These are phyloP conservation scores for Candida chilensis DNA, from an alignment of 805 yeast genomes.

Conservation along the genomic window DNA sequence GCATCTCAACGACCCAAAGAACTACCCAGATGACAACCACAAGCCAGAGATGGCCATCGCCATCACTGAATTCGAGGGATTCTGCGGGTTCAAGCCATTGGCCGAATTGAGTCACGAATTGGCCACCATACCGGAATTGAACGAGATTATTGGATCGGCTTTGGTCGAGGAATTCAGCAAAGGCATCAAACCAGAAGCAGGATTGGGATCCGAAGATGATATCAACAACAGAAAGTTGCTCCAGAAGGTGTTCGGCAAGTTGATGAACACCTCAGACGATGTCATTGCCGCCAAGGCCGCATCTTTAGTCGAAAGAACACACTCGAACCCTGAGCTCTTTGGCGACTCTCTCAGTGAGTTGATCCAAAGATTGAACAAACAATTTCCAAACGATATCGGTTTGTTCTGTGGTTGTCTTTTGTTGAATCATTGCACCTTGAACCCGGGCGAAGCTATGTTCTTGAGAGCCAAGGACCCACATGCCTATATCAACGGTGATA, in stretches of 20 bases:
- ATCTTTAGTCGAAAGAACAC: constrained; percentile 59
- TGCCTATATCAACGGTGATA: constrained; percentile 95
- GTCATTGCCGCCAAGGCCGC: constrained; percentile 47
- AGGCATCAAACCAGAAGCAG: constrained; percentile 35
- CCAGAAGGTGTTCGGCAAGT: constrained; percentile 66
- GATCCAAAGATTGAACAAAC: constrained; percentile 68
- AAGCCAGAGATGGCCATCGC: constrained; percentile 99
- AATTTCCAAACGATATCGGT: constrained; percentile 92
- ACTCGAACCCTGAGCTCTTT: constrained; percentile 48
- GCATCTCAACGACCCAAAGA: constrained; percentile 77
- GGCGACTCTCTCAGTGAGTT: constrained; percentile 56
- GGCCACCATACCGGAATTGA: constrained; percentile 68
- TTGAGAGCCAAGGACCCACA: constrained; percentile 96
- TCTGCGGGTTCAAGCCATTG: constrained; percentile 95
- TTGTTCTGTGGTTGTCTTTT: constrained; percentile 91
- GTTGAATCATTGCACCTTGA: constrained; percentile 77
- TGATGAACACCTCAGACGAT: constrained; percentile 78
- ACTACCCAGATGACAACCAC: constrained; percentile 97
- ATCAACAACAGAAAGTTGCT: constrained; percentile 51
- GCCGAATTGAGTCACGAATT: constrained; percentile 64
- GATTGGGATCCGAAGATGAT: constrained; percentile 44
- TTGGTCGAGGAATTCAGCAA: constrained; percentile 42
- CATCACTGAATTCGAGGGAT: constrained; percentile 90
- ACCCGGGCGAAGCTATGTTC: constrained; percentile 93
- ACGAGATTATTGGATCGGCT: constrained; percentile 57